Evolutionary conservation across 805 yeast species (phyloP).

Genomic region (Lachancea sp.): DNA sequence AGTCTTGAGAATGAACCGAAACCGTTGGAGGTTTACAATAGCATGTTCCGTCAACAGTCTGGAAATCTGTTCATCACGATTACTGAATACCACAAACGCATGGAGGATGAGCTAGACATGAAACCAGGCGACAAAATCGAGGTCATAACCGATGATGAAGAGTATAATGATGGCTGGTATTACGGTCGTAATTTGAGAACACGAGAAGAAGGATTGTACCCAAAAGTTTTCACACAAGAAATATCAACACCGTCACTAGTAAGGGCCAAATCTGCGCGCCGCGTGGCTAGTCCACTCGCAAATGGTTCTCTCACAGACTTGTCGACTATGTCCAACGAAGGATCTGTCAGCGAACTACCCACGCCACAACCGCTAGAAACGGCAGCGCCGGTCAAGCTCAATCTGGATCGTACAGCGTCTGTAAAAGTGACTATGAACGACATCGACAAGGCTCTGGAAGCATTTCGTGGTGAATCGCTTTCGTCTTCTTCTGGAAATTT

Average conservation of each 20-base stretch:
- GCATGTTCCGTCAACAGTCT: background rate
- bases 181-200: constrained; percentile 75
- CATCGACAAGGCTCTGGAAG: constrained; percentile 66
- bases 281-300: constrained; percentile 33
- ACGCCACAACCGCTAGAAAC: constrained; percentile 26
- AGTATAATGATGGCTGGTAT: constrained; percentile 96
- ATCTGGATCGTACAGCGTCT: constrained; percentile 32
- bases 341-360: constrained; percentile 21
- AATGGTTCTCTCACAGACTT: constrained; percentile 16
- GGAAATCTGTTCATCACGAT: constrained; percentile 48
- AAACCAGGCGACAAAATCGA: constrained; percentile 80
- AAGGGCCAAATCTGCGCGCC: constrained; percentile 53
- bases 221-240: constrained; percentile 76
- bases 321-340: constrained; percentile 15
- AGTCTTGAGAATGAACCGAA: constrained; percentile 9
- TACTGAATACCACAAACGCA: constrained; percentile 79
- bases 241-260: constrained; percentile 40
- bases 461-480: constrained; percentile 38
- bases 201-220: constrained; percentile 78
- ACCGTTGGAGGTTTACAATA: background rate
- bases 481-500: constrained; percentile 1
- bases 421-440: constrained; percentile 57
- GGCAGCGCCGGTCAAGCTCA: constrained; percentile 14
- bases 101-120: constrained; percentile 83
- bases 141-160: constrained; percentile 86